These are phyloP conservation scores for Vigna nakashimae DNA, from an alignment of 306 rosid species.

Conservation along the genomic window DNA sequence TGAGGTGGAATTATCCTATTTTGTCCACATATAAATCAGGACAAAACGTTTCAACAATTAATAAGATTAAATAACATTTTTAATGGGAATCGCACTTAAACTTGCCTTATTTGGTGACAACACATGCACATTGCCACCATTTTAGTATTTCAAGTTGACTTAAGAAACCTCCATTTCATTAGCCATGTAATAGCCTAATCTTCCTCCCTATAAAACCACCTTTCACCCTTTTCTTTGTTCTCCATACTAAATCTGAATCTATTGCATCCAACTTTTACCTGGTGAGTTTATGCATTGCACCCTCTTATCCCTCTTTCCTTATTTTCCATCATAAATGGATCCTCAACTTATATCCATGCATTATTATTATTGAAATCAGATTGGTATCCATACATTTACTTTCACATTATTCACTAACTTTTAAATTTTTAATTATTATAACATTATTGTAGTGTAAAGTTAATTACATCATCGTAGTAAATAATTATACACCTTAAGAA, in stretches of 20 bases:
- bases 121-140: slow-evolving; percentile 48
- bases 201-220: slow-evolving; percentile 50
- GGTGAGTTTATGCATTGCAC: slow-evolving; percentile 34
- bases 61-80: slow-evolving; percentile 33
- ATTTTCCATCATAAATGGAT: not conserved
- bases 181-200: slow-evolving; percentile 11
- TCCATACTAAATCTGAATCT: not conserved
- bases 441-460: not conserved
- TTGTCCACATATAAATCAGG: slow-evolving; percentile 32
- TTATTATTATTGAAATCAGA: too few species aligned
- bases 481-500: not conserved
- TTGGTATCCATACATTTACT: not conserved
- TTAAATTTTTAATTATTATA: not conserved
- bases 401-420: not conserved
- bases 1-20: slow-evolving; percentile 51
- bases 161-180: not conserved
- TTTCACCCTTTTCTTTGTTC: slow-evolving; percentile 34
- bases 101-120: slow-evolving; percentile 55
- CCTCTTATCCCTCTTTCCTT: not conserved
- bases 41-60: slow-evolving; percentile 39
- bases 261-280: slow-evolving; percentile 2
- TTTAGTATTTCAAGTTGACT: slow-evolving; percentile 41
- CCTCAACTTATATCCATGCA: too few species aligned
- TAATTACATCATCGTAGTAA: not conserved
- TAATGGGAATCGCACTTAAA: slow-evolving; percentile 58